Base-by-base conservation (phyloP, 2,329 filamentous ascomycete species). In the Cladosporium sp. region DNA sequence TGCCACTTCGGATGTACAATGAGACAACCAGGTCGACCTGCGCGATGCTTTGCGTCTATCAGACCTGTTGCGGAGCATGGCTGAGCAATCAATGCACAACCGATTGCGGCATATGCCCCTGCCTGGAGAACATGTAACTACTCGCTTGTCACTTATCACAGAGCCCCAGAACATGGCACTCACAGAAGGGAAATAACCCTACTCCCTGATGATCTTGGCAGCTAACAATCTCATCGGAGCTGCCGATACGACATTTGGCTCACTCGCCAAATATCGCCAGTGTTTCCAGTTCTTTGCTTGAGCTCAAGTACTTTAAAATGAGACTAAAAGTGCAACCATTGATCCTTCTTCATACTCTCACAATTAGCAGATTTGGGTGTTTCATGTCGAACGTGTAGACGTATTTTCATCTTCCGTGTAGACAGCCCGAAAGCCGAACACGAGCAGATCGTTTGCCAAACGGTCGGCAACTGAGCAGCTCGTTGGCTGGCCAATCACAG, bases 401-500 rank as follows among this genome's bases (percentile, higher is more conserved):
- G 21, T 21, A 5, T 46, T 46, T 46, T 46, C 39, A 4, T 46
- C n/a, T 21, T 46, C 39, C 8, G 39, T 46, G 39, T 46, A 21
- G 39, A 21, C 39, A 13, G 39, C 39, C n/a, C 39, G 3, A 7
- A 11, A 30, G 59, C 59, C 32, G 59, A 53, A 53, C 30, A 53
- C 59, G 59, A 62, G 14, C n/a, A n/a, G 32, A 7, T 43, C 59
- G 48, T 28, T 49, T 46, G 39, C 8, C 3, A 3, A 5, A 21
- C 7, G 2, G 39, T 21, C 39, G 39, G 39, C 39, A 46, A 46
- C n/a, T 46, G 39, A n/a, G 32, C 26, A 21, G 49, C 60, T 63
- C 60, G 60, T 56, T 63, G 34, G 23, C 23, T 13, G 49, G 6
- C 60, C 60, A 63, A 63, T 63, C 59, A 62, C n/a, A 39, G 25